Evolutionary conservation across 2,329 filamentous ascomycete genomes (phyloP).

Genomic region (Knufia fluminis): DNA sequence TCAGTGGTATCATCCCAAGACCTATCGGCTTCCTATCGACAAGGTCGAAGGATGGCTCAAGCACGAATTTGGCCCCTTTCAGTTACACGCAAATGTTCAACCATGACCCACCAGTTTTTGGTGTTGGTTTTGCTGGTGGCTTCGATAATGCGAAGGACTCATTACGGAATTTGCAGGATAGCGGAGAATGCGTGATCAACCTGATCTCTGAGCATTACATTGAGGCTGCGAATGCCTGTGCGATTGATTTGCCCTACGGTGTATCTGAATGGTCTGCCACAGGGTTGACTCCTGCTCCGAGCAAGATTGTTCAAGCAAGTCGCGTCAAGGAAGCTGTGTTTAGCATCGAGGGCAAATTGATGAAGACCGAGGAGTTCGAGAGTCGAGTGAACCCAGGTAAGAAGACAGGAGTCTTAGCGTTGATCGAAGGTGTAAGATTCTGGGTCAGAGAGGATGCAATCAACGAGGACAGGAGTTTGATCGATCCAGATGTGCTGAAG

Average conservation of each 20-base stretch:
- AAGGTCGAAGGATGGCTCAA: constrained; percentile 50
- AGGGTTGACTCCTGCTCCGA: constrained; percentile 62
- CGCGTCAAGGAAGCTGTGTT: constrained; percentile 77
- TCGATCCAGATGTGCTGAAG: constrained; percentile 67
- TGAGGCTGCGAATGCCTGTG: constrained; percentile 78
- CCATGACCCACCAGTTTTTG: constrained; percentile 80
- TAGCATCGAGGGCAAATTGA: constrained; percentile 68
- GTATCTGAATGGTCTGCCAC: constrained; percentile 69
- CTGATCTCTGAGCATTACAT: constrained; percentile 76
- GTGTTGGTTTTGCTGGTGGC: constrained; percentile 51
- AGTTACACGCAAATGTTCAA: constrained; percentile 76
- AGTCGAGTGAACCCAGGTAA: constrained; percentile 60
- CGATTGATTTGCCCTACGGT: constrained; percentile 68
- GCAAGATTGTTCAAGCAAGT: constrained; percentile 56
- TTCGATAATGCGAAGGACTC: constrained; percentile 64
- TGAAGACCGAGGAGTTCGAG: constrained; percentile 68
- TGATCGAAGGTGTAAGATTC: constrained; percentile 77
- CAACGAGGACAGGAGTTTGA: constrained; percentile 62
- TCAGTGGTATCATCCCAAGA: constrained; percentile 71
- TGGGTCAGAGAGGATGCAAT: constrained; percentile 86
- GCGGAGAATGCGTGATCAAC: constrained; percentile 72
- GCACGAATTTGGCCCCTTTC: constrained; percentile 75
- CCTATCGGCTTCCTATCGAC: constrained; percentile 63
- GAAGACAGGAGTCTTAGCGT: constrained; percentile 63
- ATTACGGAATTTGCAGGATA: constrained; percentile 62